Percentiles rank a stretch among this genome's conserved stretches.
Conservation (phyloP, 2,329 filamentous ascomycete genomes). For the Saccharata proteae region DNA sequence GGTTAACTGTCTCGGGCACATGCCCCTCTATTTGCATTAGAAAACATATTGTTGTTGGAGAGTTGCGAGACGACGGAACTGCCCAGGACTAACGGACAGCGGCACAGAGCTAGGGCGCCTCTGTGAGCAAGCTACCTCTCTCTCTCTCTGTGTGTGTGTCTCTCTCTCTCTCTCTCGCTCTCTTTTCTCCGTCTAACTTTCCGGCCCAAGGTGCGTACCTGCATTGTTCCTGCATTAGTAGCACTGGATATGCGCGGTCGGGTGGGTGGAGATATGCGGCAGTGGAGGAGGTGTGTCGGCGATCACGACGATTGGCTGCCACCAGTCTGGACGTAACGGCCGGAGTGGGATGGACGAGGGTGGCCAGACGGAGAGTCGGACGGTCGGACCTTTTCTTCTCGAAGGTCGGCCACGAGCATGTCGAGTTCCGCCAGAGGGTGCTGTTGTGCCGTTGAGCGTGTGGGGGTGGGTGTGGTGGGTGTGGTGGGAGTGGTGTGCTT, state of each 20-base stretch:
- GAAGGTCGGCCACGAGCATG: constrained; percentile 5
- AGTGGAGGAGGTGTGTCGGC: constrained; percentile 3
- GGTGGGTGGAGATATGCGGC: constrained; percentile 2
- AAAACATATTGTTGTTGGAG: too few species aligned
- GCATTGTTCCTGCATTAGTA: constrained; percentile 30
- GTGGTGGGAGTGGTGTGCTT: too few species aligned
- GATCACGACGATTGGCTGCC: constrained; percentile 8
- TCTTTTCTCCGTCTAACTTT: too few species aligned
- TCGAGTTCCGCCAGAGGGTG: too few species aligned
- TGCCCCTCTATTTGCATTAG: too few species aligned
- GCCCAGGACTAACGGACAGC: too few species aligned
- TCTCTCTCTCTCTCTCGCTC: too few species aligned
- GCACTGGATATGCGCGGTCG: not conserved
- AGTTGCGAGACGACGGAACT: not conserved
- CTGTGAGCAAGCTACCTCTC: too few species aligned
- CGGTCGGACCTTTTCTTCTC: constrained; percentile 7
- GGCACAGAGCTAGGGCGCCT: too few species aligned
- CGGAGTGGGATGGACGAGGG: constrained; percentile 4
- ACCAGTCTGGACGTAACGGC: constrained; percentile 5
- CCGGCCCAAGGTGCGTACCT: constrained; percentile 19
- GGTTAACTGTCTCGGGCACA: constrained; percentile 6
- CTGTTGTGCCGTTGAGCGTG: too few species aligned
- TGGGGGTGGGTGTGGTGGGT: too few species aligned
- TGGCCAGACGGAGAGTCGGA: constrained; percentile 4
- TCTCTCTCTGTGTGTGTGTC: too few species aligned